These are phyloP conservation scores for Penicillium taxi DNA, from an alignment of 495 filamentous ascomycete species.

Conservation along the genomic window DNA sequence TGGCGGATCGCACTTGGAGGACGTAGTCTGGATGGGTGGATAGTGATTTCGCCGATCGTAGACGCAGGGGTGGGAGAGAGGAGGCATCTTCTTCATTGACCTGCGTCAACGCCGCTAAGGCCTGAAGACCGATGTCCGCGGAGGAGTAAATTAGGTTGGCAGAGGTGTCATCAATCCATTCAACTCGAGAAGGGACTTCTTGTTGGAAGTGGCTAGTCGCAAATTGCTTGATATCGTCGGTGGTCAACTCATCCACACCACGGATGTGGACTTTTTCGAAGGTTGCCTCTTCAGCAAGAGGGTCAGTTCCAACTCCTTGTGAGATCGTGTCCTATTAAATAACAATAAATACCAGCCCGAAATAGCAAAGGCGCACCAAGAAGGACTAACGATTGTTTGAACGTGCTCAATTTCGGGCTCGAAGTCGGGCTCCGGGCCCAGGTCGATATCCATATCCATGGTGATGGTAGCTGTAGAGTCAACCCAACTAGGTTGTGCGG, in stretches of 20 bases:
- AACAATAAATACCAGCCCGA: neutral
- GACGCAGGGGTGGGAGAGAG: conserved; percentile 38
- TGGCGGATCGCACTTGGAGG: conserved; percentile 66
- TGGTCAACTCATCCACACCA: conserved; percentile 75
- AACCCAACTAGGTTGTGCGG: too few species aligned
- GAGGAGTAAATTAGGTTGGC: conserved; percentile 74
- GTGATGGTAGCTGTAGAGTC: conserved; percentile 5
- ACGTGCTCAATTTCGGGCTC: conserved; percentile 36
- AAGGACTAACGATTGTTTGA: conserved; percentile 27
- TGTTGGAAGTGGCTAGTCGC: conserved; percentile 53
- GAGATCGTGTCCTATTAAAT: conserved; percentile 18
- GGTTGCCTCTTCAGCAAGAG: conserved; percentile 25
- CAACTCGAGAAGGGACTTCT: conserved; percentile 51
- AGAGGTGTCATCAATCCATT: conserved; percentile 94
- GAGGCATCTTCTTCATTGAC: conserved; percentile 28
- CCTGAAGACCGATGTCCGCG: conserved; percentile 59
- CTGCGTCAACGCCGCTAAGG: conserved; percentile 57
- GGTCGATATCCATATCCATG: conserved; percentile 72
- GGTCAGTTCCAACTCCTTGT: conserved; percentile 19
- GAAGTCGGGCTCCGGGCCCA: conserved; percentile 42
- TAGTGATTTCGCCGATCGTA: conserved; percentile 56
- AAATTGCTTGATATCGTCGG: conserved; percentile 66
- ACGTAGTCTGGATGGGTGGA: conserved; percentile 57
- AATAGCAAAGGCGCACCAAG: neutral
- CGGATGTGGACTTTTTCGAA: conserved; percentile 68